phyloP scores from a whole-genome alignment of 306 rosid genomes.

The Coriaria nepalensis region DNA sequence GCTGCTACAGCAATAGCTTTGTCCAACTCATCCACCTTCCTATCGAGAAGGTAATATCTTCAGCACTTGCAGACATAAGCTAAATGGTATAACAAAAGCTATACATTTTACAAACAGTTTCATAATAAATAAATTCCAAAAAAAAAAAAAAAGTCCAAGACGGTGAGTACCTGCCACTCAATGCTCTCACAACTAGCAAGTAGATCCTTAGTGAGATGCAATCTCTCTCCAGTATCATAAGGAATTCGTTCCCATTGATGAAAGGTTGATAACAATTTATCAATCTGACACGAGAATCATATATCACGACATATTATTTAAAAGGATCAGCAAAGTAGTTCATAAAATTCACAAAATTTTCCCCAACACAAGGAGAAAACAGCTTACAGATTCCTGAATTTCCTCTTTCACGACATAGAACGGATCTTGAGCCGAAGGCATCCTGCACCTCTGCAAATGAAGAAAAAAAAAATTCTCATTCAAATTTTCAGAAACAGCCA shows the following conservation, averaged over 20 bases:
- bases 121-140: not conserved
- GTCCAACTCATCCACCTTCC: conserved; percentile 96
- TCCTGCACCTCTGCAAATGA: conserved; percentile 14
- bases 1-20: conserved; percentile 89
- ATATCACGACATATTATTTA: conserved; percentile 1
- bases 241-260: conserved; percentile 62
- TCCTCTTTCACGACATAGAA: conserved; percentile 94
- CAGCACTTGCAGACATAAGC: conserved; percentile 28
- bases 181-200: conserved; percentile 60
- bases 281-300: conserved; percentile 38
- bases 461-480: no score
- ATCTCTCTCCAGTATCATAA: conserved; percentile 38
- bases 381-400: conserved; percentile 90
- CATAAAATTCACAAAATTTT: no score
- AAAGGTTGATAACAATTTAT: conserved; percentile 66
- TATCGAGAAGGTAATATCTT: conserved; percentile 58
- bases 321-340: no score
- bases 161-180: conserved; percentile 81
- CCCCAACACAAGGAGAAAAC: not conserved
- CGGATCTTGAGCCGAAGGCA: conserved; percentile 97
- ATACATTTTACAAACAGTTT: not conserved
- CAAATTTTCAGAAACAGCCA: no score
- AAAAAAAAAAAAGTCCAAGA: not conserved
- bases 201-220: conserved; percentile 53
- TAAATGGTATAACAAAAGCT: not conserved